Evolutionary conservation across 306 rosid genomes (phyloP).

Genomic region (Arachis hypogaea): DNA sequence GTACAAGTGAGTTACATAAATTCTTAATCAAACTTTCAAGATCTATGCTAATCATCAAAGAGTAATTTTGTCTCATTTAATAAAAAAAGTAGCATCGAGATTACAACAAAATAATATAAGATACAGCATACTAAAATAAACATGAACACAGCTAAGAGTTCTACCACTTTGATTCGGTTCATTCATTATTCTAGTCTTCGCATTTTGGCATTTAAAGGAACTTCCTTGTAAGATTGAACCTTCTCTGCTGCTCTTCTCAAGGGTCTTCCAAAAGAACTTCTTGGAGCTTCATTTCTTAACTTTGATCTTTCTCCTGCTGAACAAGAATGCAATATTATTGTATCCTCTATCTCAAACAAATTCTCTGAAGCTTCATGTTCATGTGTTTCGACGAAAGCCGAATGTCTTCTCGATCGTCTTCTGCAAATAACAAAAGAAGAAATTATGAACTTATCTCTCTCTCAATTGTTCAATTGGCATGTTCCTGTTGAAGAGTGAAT

Average conservation of each 20-base stretch:
- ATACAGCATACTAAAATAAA: constrained; percentile 19
- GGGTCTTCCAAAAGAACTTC: constrained; percentile 71
- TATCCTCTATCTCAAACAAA: constrained; percentile 71
- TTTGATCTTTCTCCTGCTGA: constrained; percentile 28
- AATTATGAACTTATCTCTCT: not conserved
- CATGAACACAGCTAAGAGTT: not conserved
- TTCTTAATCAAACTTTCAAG: too few relatives aligned
- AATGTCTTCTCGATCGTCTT: constrained; percentile 67
- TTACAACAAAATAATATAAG: constrained; percentile 7
- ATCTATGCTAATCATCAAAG: too few relatives aligned
- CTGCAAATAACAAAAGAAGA: constrained; percentile 36
- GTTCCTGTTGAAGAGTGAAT: not conserved
- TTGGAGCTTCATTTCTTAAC: constrained; percentile 48
- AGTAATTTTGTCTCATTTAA: not conserved
- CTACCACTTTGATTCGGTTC: constrained; percentile 22
- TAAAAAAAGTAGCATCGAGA: constrained; percentile 23
- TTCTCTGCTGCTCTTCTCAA: not conserved
- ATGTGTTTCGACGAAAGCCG: constrained; percentile 52
- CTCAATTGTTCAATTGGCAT: not conserved
- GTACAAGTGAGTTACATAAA: too few relatives aligned
- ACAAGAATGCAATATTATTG: constrained; percentile 36
- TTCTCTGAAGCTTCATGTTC: constrained; percentile 53
- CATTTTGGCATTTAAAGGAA: constrained; percentile 19
- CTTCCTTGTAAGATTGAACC: not conserved
- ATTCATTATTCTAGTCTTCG: constrained; percentile 55